Evolutionary conservation across 2,329 filamentous ascomycete species (phyloP).

Genomic region (Metarhizium humberi): DNA sequence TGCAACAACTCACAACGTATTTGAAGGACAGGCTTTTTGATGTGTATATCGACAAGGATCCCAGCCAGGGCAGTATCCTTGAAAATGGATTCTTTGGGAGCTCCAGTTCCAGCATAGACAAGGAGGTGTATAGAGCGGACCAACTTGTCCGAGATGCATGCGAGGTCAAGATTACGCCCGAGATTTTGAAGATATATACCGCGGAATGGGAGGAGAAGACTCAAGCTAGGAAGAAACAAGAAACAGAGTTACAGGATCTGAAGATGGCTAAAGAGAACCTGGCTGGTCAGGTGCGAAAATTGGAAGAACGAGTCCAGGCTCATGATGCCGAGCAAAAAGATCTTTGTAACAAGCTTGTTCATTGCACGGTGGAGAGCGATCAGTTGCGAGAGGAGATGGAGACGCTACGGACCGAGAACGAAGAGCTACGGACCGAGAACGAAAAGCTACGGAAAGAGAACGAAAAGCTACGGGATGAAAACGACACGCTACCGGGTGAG

Average conservation of each 20-base stretch:
- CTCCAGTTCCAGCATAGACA: constrained; percentile 79
- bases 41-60: constrained; percentile 90
- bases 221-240: constrained; percentile 69
- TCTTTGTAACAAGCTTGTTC: constrained; percentile 77
- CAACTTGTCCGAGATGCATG: constrained; percentile 89
- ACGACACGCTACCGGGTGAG: constrained; percentile 29
- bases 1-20: constrained; percentile 80
- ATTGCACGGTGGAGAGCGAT: constrained; percentile 56
- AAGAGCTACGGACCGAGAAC: too few relatives aligned
- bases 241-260: constrained; percentile 69
- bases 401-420: too few relatives aligned
- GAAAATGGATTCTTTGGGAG: constrained; percentile 97
- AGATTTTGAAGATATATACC: constrained; percentile 72
- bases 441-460: too few relatives aligned
- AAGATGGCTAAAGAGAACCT: constrained; percentile 57
- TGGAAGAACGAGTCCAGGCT: constrained; percentile 82
- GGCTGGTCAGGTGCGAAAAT: constrained; percentile 65
- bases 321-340: constrained; percentile 83
- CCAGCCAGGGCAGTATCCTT: constrained; percentile 83
- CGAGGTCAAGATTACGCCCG: constrained; percentile 73
- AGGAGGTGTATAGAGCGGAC: constrained; percentile 92
- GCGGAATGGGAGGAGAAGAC: constrained; percentile 89
- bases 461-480: too few relatives aligned
- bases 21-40: constrained; percentile 93
- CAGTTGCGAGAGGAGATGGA: constrained; percentile 58